These are phyloP conservation scores for Monosporozyma solicola DNA, from an alignment of 805 yeast species.

Conservation along the genomic window DNA sequence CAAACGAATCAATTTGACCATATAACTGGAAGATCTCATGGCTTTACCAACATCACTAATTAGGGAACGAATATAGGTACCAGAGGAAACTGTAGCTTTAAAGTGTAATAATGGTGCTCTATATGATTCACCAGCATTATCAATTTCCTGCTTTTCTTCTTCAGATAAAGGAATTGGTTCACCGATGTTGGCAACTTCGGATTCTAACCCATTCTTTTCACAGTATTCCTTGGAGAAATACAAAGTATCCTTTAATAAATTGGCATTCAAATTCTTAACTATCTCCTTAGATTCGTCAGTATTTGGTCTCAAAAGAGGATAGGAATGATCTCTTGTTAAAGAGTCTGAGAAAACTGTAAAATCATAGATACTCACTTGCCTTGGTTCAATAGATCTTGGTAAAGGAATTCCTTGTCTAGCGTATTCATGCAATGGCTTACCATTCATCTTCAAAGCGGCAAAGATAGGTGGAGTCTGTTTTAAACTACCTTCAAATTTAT, in stretches of 20 bases:
- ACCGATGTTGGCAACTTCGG: constrained; percentile 32
- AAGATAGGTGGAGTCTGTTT: constrained; percentile 91
- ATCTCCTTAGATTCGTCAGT: constrained; percentile 19
- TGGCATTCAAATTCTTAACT: constrained; percentile 34
- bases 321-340: constrained; percentile 48
- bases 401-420: constrained; percentile 82
- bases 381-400: constrained; percentile 71
- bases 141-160: constrained; percentile 23
- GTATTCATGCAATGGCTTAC: constrained; percentile 88
- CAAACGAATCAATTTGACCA: constrained; percentile 70
- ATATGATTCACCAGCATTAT: constrained; percentile 31
- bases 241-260: constrained; percentile 54
- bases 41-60: constrained; percentile 84
- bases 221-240: constrained; percentile 51
- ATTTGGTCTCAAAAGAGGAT: constrained; percentile 35
- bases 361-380: constrained; percentile 56
- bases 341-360: constrained; percentile 44
- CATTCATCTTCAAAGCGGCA: constrained; percentile 90
- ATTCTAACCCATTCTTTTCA: constrained; percentile 35
- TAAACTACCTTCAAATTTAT: constrained; percentile 69
- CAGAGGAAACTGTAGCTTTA: constrained; percentile 77
- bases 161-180: constrained; percentile 34
- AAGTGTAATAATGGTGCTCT: constrained; percentile 67
- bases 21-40: constrained; percentile 71
- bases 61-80: constrained; percentile 87